Percentiles rank a stretch among this genome's conserved stretches.
These are phyloP conservation scores for Cenchrus purpureus DNA, from an alignment of 176 grass and related monocot genomes.

Conservation along the genomic window DNA sequence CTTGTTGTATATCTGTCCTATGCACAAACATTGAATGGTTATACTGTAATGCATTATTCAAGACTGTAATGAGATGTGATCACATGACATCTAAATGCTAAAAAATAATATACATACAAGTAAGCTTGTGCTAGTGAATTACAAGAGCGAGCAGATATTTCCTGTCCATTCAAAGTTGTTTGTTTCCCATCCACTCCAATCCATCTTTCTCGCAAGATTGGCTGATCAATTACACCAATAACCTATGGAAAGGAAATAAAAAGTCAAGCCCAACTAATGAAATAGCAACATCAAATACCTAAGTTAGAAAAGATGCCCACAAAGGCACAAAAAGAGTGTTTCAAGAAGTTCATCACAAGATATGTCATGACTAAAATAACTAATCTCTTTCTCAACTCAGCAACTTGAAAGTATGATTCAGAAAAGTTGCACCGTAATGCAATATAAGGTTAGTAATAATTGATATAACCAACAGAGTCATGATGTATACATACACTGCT, in stretches of 20 bases:
- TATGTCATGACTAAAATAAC: neutral
- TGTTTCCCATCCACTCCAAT: conserved; percentile 70
- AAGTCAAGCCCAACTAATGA: neutral
- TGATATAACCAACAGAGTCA: conserved; percentile 12
- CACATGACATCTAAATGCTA: conserved; percentile 18
- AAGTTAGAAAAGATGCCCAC: conserved; percentile 4
- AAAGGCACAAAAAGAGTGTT: neutral
- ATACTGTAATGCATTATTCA: conserved; percentile 17
- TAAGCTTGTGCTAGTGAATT: conserved; percentile 81
- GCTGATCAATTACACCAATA: conserved; percentile 86
- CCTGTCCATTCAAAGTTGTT: conserved; percentile 82
- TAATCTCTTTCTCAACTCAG: neutral
- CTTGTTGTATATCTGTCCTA: conserved; percentile 88
- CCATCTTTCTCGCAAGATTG: conserved; percentile 89
- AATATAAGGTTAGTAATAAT: neutral
- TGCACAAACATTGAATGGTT: conserved; percentile 15
- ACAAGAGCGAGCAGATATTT: conserved; percentile 76
- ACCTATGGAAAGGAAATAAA: conserved; percentile 53
- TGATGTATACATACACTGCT: neutral
- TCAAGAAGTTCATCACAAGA: neutral
- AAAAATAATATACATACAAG: conserved; percentile 60
- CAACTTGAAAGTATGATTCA: neutral
- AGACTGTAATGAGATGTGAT: neutral
- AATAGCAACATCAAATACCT: neutral
- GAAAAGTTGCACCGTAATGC: neutral